Evolutionary conservation across 1,284 basidiomycete species (phyloP).

Genomic region (Hymenochaete sp.): DNA sequence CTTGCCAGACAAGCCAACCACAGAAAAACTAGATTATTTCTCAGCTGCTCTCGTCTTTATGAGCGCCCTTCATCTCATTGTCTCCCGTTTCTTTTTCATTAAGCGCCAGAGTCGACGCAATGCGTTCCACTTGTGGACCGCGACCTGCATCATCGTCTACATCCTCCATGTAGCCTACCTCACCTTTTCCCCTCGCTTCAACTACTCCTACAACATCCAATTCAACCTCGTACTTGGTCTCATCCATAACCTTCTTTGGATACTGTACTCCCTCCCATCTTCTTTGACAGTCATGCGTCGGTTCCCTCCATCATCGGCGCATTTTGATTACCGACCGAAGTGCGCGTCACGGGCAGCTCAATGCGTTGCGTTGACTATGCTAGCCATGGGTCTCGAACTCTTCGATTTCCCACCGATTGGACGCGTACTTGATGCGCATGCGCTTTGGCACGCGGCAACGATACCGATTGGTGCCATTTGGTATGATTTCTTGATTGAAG

Average conservation of each 20-base stretch:
- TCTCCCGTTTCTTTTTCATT: slow-evolving; percentile 72
- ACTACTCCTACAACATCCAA: slow-evolving; percentile 92
- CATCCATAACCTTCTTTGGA: slow-evolving; percentile 82
- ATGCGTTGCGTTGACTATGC: slow-evolving; percentile 65
- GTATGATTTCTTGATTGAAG: slow-evolving; percentile 75
- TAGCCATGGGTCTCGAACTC: slow-evolving; percentile 77
- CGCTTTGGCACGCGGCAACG: slow-evolving; percentile 90
- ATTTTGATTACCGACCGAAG: slow-evolving; percentile 41
- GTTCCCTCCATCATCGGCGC: slow-evolving; percentile 34
- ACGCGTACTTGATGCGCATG: slow-evolving; percentile 84
- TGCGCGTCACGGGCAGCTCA: slow-evolving; percentile 48
- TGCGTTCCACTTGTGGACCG: slow-evolving; percentile 32
- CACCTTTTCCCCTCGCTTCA: slow-evolving; percentile 69
- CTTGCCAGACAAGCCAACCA: slow-evolving; percentile 62
- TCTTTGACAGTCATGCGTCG: slow-evolving; percentile 40
- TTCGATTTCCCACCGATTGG: slow-evolving; percentile 85
- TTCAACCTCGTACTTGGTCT: slow-evolving; percentile 77
- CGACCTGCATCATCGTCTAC: slow-evolving; percentile 44
- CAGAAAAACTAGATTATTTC: slow-evolving; percentile 94
- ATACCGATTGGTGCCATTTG: slow-evolving; percentile 73
- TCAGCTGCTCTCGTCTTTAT: slow-evolving; percentile 81
- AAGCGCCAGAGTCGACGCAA: slow-evolving; percentile 19
- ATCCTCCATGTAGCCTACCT: slow-evolving; percentile 73
- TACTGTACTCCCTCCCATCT: slow-evolving; percentile 58
- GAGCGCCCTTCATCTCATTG: slow-evolving; percentile 65